These are phyloP conservation scores for Cryptococcus sp. DNA, from an alignment of 1,284 basidiomycete genomes.

Conservation along the genomic window DNA sequence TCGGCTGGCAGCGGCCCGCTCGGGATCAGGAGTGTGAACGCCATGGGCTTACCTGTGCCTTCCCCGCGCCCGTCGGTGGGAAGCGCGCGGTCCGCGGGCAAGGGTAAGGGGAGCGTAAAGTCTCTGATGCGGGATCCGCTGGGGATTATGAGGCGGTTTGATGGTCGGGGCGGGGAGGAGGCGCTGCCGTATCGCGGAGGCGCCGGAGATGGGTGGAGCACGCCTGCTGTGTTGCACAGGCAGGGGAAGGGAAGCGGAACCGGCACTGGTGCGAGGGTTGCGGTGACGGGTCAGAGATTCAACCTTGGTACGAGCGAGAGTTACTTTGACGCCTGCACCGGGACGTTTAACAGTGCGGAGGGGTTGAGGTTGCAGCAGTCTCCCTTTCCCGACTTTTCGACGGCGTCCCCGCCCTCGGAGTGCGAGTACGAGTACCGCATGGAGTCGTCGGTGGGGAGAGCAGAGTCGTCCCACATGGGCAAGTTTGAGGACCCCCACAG, in stretches of 20 bases:
- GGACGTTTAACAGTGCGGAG: conserved; percentile 3
- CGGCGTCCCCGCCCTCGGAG: too few species aligned
- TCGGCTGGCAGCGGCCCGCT: not conserved
- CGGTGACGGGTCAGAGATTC: too few species aligned
- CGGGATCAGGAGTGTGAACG: not conserved
- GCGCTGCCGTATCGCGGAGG: conserved; percentile 9
- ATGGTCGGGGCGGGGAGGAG: not conserved
- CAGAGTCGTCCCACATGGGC: too few species aligned
- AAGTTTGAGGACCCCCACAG: not conserved
- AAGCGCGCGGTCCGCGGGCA: too few species aligned
- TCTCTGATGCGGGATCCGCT: conserved; percentile 8
- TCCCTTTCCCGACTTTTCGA: too few species aligned
- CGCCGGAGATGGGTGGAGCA: conserved; percentile 17
- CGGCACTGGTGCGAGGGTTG: too few species aligned
- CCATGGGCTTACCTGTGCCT: not conserved
- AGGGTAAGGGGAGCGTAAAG: not conserved
- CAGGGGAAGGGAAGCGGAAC: too few species aligned
- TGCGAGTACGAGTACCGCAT: too few species aligned
- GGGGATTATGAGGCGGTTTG: conserved; percentile 14
- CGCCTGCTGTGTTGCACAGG: not conserved
- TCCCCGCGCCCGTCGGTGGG: too few species aligned
- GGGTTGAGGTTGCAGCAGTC: too few species aligned
- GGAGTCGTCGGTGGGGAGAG: too few species aligned
- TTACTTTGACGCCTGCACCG: conserved; percentile 5
- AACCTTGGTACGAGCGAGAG: conserved; percentile 8